A percentile compares a stretch with the other conserved stretches of the same genome.
Conservation (phyloP, 2,329 filamentous ascomycete genomes). For the Pezicula carpinea region DNA sequence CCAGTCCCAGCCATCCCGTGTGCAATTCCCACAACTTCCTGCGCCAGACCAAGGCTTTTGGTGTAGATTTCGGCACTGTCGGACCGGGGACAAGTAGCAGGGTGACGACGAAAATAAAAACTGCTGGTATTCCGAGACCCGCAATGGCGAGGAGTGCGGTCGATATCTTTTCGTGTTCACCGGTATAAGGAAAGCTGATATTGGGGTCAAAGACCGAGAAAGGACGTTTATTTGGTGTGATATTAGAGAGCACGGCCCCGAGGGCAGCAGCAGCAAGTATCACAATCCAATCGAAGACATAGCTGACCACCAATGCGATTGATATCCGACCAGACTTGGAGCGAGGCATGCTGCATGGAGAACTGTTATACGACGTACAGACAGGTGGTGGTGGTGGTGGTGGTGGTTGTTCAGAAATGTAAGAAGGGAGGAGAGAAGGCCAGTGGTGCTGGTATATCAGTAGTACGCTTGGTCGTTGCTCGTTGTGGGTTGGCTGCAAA, state of each 20-base stretch:
- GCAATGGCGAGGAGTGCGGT: slow-evolving; percentile 61
- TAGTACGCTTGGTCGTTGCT: too few relatives aligned
- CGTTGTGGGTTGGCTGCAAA: too few relatives aligned
- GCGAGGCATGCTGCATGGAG: slow-evolving; percentile 13
- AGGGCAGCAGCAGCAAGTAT: slow-evolving; percentile 55
- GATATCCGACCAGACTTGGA: slow-evolving; percentile 17
- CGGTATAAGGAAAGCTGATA: slow-evolving; percentile 71
- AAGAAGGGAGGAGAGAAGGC: background rate
- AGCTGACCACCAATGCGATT: slow-evolving; percentile 51
- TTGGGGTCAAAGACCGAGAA: slow-evolving; percentile 70
- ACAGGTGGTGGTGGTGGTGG: background rate
- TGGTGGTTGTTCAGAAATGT: too few relatives aligned
- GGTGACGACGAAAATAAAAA: slow-evolving; percentile 55
- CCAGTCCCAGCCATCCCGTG: slow-evolving; percentile 75
- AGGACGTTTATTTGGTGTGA: slow-evolving; percentile 62
- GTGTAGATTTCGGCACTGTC: slow-evolving; percentile 55
- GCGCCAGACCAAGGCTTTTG: slow-evolving; percentile 61
- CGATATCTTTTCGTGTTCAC: slow-evolving; percentile 72
- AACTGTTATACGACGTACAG: too few relatives aligned
- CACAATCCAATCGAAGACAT: slow-evolving; percentile 70
- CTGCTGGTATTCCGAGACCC: slow-evolving; percentile 57
- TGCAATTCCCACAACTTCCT: slow-evolving; percentile 87
- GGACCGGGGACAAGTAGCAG: slow-evolving; percentile 66
- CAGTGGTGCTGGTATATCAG: too few relatives aligned
- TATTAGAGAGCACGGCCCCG: slow-evolving; percentile 52